Evolutionary conservation across 768 basidiomycete species (phyloP).

Genomic region (Suillus fuscotomentosus): DNA sequence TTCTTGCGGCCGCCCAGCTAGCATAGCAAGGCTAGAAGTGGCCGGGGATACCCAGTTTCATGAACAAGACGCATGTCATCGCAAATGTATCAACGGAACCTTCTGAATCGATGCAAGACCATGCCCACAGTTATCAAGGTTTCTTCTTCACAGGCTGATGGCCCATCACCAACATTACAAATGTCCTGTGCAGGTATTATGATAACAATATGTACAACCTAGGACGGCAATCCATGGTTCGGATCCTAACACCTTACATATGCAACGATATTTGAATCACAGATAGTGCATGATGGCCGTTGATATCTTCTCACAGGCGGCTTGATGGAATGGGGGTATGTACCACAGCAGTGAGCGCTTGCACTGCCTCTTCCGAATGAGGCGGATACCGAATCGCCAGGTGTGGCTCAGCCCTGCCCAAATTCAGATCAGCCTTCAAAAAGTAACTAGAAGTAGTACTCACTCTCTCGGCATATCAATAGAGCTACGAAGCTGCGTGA

Average conservation of each 20-base stretch:
- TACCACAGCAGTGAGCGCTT: conserved; percentile 9
- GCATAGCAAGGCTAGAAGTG: not conserved
- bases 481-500: conserved; percentile 47
- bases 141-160: not conserved
- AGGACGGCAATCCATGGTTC: not conserved
- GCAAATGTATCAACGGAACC: not conserved
- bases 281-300: not conserved
- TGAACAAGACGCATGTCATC: not conserved
- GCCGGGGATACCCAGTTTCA: not conserved
- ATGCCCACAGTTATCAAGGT: not conserved
- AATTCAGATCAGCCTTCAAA: conserved; percentile 7
- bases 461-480: conserved; percentile 61
- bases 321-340: conserved; percentile 18
- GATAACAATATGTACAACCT: not conserved
- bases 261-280: not conserved
- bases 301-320: not conserved
- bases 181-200: not conserved
- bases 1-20: not conserved
- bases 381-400: conserved; percentile 25
- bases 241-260: not conserved
- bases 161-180: not conserved
- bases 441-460: conserved; percentile 12
- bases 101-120: not conserved
- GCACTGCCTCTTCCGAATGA: conserved; percentile 15
- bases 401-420: conserved; percentile 21